Evolutionary conservation across 2,329 filamentous ascomycete species (phyloP), one percentile per base, ranked within the genome.

Genomic region (Stemphylium beticola): DNA sequence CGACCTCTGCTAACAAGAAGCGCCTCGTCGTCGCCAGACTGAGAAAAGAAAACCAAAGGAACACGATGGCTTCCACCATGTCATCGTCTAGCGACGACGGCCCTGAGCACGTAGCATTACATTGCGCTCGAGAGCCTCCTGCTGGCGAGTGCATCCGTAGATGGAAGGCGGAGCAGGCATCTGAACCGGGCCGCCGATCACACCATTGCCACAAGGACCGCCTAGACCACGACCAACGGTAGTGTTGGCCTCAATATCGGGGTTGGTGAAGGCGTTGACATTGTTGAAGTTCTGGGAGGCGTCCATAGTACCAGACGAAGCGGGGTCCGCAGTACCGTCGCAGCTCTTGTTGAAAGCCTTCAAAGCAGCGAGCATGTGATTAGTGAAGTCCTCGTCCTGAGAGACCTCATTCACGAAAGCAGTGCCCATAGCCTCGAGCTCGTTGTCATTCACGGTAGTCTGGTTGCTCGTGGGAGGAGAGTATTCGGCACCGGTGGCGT

Each of bases 111-210:
- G 47, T 8, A 62, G 44, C 44, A 32, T 46, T 2, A 44, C 50
- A 5, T 57, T 59, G 33, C 62, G 65, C 37, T 61, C 38, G 2
- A 65, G 52, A 14, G 64, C 66, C 46, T 66, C 57, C 14, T 58
- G 52, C 51, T 68, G 63, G 11, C 63, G 57, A 10, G 22, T 33
- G 5, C 55, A 41, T 17, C 58, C 64, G 18, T n/a, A 55, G 11
- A 39, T 39, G 15, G 31, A 17, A 5, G 31, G 48, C 17, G 26
- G 46, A 15, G 26, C 15, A 22, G 38, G 53, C 36, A 49, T 53
- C 34, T 34, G 49, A 10, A 40, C n/a, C 0, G 32, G 17, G 5
- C 18, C 17, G 7, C 18, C 38, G 5, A 45, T 46, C 34, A 47
- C 47, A 7, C 44, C 51, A 4, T 38, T 58, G 3, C 41, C 44